phyloP scores from a whole-genome alignment of 306 rosid genomes.

The cucumber (Cucumis sativus) region DNA sequence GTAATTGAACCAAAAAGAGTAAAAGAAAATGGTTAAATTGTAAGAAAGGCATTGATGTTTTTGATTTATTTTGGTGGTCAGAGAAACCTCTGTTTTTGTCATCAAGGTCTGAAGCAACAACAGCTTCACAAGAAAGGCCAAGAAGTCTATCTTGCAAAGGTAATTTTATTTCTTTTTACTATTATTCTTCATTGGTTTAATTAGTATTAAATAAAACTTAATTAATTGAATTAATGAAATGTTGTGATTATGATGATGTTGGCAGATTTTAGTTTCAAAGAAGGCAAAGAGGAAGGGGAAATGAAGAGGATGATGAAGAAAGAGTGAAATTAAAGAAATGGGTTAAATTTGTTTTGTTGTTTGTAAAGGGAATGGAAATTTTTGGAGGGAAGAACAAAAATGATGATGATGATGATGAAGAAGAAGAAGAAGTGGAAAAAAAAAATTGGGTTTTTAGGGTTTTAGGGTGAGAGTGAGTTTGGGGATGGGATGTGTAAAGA shows the following conservation, averaged over 20 bases:
- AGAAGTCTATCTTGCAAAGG: conserved; percentile 1
- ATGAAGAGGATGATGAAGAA: background rate
- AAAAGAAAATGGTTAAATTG: no score
- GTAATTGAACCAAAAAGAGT: no score
- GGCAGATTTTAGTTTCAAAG: background rate
- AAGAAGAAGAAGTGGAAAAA: background rate
- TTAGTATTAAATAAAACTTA: no score
- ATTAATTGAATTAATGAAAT: background rate
- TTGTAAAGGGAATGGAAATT: background rate
- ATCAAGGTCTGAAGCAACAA: background rate
- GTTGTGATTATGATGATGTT: background rate
- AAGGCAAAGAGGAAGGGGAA: background rate
- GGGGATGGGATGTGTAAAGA: background rate
- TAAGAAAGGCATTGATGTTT: background rate
- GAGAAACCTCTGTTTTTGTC: background rate
- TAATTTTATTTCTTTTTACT: background rate
- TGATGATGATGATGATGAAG: background rate
- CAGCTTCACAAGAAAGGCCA: background rate
- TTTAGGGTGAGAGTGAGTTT: background rate
- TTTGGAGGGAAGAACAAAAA: background rate
- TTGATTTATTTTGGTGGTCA: background rate
- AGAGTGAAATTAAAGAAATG: background rate
- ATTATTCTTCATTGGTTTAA: background rate
- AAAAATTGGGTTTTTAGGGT: background rate
- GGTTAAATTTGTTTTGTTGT: background rate